Base-by-base conservation (phyloP, 2,329 filamentous ascomycete species). In the Ascosphaera acerosa region DNA sequence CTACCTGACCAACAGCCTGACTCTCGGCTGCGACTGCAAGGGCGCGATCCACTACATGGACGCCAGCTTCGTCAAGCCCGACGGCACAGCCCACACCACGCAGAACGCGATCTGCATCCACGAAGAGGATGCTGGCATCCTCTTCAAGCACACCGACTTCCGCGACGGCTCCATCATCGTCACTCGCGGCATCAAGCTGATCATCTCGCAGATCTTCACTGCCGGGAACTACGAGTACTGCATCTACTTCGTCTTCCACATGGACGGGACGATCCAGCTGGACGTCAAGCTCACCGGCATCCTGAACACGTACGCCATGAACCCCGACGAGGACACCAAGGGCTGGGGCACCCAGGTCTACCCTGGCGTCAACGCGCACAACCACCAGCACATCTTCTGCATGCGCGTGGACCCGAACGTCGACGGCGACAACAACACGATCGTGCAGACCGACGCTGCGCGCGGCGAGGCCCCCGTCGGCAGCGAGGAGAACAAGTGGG, bases 71-170 rank as follows among this genome's bases (percentile, higher is more conserved):
- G 75, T 82, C 25, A 80, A 80, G 35, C 64, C 69, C 10, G 66
- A 69, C 3, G 82, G 82, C 15, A 64, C 66, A n/a, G 59, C 76
- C 17, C 69, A 70, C 3, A 75, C 70, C 1, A 80, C 91, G 57
- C 84, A 90, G 59, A 91, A 91, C 45, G 82, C 82, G 22, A 75
- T 92, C 41, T 92, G 82, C 50, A 82, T 92, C 40, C 82, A 92
- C 52, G 82, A 92, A 50, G 82, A 92, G 54, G 82, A 92, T 40
- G 67, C 68, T 2, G 82, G 82, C 4, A 87, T 92, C 35, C 59
- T 91, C 1, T 91, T 89, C 66, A 92, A 92, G 56, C 78, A 89
- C 54, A 81, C 70, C 10, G 82, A 92, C 52, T 92, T 91, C 64
- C 67, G 82, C 22, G 82, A 92, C 45, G 75, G 87, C 27, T 84